A percentile compares a stretch with the other conserved stretches of the same genome.
Evolutionary conservation across 2,329 filamentous ascomycete genomes (phyloP).

Genomic region (Fusarium sp.): DNA sequence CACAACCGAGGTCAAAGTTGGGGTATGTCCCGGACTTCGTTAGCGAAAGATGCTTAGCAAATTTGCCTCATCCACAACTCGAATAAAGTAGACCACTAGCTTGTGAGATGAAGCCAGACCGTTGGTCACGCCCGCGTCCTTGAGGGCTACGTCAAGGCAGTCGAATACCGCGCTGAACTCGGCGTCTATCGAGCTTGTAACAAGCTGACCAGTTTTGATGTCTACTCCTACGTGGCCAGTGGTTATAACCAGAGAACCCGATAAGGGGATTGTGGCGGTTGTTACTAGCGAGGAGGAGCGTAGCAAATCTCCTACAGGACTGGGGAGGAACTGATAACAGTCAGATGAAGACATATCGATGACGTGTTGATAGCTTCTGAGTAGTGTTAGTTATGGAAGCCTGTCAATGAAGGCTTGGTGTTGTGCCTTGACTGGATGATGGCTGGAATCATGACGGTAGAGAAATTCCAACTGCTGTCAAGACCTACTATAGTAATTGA

Average conservation of each 20-base stretch:
- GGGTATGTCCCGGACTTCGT: background rate
- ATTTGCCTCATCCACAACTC: background rate
- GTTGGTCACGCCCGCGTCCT: accelerated
- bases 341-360: background rate
- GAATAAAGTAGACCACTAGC: background rate
- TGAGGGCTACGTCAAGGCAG: background rate
- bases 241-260: background rate
- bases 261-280: background rate
- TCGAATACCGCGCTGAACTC: background rate
- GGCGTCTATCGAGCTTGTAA: background rate
- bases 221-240: background rate
- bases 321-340: background rate
- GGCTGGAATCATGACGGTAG: too few species aligned
- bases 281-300: background rate
- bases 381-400: background rate
- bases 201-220: background rate
- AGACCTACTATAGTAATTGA: too few species aligned
- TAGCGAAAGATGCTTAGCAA: background rate
- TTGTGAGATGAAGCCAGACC: background rate
- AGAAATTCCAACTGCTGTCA: accelerated
- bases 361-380: background rate
- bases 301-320: background rate
- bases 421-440: background rate
- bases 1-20: background rate
- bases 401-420: background rate